A percentile compares a stretch with the other conserved stretches of the same genome.
Conservation (phyloP, 305 asterid species). For the Stenogyne calaminthoides region DNA sequence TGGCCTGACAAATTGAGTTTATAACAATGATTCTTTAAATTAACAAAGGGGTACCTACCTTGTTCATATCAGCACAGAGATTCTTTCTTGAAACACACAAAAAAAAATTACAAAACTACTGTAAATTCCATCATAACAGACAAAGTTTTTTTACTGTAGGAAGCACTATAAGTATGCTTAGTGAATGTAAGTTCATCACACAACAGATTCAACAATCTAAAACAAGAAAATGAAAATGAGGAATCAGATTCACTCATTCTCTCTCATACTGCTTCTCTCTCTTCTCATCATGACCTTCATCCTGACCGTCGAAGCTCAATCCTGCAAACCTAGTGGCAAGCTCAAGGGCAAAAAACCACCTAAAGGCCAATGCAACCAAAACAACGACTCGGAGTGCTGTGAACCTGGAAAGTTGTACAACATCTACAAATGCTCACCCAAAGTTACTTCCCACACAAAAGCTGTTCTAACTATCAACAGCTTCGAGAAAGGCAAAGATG, state of each 20-base stretch:
- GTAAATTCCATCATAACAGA: too few relatives aligned
- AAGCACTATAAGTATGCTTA: conserved; percentile 24
- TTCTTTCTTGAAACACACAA: too few relatives aligned
- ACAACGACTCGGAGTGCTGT: conserved; percentile 36
- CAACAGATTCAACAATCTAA: neutral
- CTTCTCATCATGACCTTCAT: conserved; percentile 7
- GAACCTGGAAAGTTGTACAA: conserved; percentile 31
- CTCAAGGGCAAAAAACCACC: conserved; percentile 35
- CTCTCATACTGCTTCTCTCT: conserved; percentile 21
- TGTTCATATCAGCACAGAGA: too few relatives aligned
- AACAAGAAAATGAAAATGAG: conserved; percentile 21
- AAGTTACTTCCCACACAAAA: conserved; percentile 26
- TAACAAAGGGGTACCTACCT: too few relatives aligned
- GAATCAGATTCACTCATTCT: conserved; percentile 1
- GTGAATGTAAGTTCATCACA: conserved; percentile 6
- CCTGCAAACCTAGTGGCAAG: conserved; percentile 33
- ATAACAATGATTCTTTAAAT: too few relatives aligned
- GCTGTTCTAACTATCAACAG: conserved; percentile 43
- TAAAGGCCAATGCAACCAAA: conserved; percentile 34
- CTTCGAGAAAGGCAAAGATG: conserved; percentile 34
- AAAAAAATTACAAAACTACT: too few relatives aligned
- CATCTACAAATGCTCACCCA: conserved; percentile 43
- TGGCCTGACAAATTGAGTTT: too few relatives aligned
- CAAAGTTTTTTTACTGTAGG: neutral
- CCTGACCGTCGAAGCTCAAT: neutral